phyloP scores from a whole-genome alignment of 345 rosid genomes.

The Raphanus raphanistrum region DNA sequence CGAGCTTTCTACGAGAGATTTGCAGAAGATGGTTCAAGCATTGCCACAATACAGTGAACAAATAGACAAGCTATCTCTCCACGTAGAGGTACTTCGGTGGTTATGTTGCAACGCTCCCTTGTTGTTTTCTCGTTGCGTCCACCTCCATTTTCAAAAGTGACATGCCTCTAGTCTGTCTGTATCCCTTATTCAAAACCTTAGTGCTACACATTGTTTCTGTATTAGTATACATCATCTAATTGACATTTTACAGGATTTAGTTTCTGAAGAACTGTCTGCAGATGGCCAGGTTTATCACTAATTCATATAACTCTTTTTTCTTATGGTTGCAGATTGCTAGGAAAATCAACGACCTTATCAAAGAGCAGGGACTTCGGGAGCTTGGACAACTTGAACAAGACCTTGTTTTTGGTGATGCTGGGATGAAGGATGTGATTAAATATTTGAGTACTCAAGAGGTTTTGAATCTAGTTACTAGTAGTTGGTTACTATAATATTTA shows the following conservation, averaged over 20 bases:
- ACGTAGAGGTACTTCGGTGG: slow-evolving; percentile 76
- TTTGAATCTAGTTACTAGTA: slow-evolving; percentile 14
- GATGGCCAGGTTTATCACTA: background rate
- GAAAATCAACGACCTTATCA: slow-evolving; percentile 78
- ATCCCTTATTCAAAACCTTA: background rate
- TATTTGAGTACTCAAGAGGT: slow-evolving; percentile 84
- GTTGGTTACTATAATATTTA: slow-evolving; percentile 2
- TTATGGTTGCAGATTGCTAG: slow-evolving; percentile 79
- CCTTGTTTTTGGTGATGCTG: slow-evolving; percentile 99
- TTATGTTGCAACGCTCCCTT: slow-evolving; percentile 10
- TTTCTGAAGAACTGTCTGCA: slow-evolving; percentile 1
- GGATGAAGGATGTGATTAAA: slow-evolving; percentile 87
- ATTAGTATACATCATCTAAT: background rate
- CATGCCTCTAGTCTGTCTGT: slow-evolving; percentile 10
- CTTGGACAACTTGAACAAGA: slow-evolving; percentile 97
- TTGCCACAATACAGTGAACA: slow-evolving; percentile 99
- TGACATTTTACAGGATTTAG: slow-evolving; percentile 5
- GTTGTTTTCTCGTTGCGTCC: slow-evolving; percentile 3
- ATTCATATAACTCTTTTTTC: slow-evolving; percentile 29
- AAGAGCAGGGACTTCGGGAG: slow-evolving; percentile 82
- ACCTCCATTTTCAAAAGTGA: background rate
- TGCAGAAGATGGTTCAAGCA: slow-evolving; percentile 99
- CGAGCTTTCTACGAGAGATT: slow-evolving; percentile 90
- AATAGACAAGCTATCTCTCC: slow-evolving; percentile 98
- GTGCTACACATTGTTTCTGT: slow-evolving; percentile 4